Evolutionary conservation across 1,284 basidiomycete genomes (phyloP), one percentile per base, ranked within the genome.

Genomic region (Ustilago curta): DNA sequence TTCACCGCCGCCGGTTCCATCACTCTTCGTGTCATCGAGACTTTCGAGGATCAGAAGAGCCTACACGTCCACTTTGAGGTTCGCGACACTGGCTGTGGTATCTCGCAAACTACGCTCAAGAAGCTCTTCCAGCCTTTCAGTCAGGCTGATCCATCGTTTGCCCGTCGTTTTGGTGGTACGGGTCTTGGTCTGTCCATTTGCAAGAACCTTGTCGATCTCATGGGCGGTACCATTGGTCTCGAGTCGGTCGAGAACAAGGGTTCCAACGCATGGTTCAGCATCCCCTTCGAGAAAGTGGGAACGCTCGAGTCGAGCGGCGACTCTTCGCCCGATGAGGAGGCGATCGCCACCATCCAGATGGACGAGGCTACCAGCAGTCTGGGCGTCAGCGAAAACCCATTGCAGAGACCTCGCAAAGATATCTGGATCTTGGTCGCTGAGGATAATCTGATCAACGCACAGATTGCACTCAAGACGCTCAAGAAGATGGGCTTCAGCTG

Each of bases 81-180:
- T 9, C 70, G 78, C 37, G 85, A 86, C 55, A 85, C 85, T 16
- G 85, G 85, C 35, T 80, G 83, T 42, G 85, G 85, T 51, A 86
- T 86, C 59, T 79, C 74, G 8, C 57, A 77, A 16, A 63, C 67
- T 18, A 78, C 80, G 6, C 63, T 85, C n/a, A 76, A 78, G 29
- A 74, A 76, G 29, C 79, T 86, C 19, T 86, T 86, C 70, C 73
- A 83, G 52, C 83, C 85, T 11, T 86, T 85, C 77, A 78, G 76
- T 44, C 80, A 82, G 35, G 80, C 80, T 16, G 80, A 82, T 61
- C 76, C 79, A 4, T 82, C 80, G 9, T 81, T 81, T 23, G 79
- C 80, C 2, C 65, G 80, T 44, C 76, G 79, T 19, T 82, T 81
- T 39, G 80, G 80, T 6, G 80, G 80, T 19, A 82, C 79, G 0